Conservation (phyloP, 2,329 filamentous ascomycete genomes). For the Trichoderma koningii region DNA sequence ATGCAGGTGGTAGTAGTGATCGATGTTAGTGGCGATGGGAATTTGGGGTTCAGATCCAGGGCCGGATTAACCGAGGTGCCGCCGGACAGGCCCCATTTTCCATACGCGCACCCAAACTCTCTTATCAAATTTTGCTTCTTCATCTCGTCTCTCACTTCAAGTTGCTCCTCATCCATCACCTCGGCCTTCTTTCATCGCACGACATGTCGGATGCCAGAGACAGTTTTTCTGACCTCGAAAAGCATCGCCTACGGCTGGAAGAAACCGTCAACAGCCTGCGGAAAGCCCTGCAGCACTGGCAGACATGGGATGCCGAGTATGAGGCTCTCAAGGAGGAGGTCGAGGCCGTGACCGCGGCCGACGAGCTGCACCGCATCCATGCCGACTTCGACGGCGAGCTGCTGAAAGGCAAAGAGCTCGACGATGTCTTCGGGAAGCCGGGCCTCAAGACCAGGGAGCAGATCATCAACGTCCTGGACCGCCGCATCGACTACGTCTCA, state of each 20-base stretch:
- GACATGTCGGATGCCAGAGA: slow-evolving; percentile 49
- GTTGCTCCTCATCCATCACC: background rate
- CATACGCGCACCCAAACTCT: background rate
- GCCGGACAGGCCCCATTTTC: background rate
- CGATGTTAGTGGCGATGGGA: no score
- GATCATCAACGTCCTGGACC: slow-evolving; percentile 63
- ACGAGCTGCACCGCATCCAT: slow-evolving; percentile 61
- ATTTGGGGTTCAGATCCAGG: no score
- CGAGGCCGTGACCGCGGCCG: slow-evolving; percentile 50
- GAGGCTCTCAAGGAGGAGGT: slow-evolving; percentile 86
- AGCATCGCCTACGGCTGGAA: slow-evolving; percentile 74
- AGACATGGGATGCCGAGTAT: slow-evolving; percentile 88
- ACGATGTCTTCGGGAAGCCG: slow-evolving; percentile 47
- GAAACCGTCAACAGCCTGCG: slow-evolving; percentile 69
- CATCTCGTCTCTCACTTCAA: background rate
- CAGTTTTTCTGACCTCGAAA: slow-evolving; percentile 69
- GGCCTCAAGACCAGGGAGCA: slow-evolving; percentile 41
- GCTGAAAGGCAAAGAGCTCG: slow-evolving; percentile 59
- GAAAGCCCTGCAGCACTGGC: slow-evolving; percentile 82
- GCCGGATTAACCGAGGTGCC: background rate
- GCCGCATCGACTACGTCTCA: slow-evolving; percentile 85
- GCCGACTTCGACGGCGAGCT: slow-evolving; percentile 63
- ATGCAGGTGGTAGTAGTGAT: background rate
- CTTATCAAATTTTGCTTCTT: slow-evolving; percentile 25
- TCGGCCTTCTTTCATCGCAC: slow-evolving; percentile 7